Conservation (phyloP, 345 rosid species). For the Eucalyptus pauciflora region DNA sequence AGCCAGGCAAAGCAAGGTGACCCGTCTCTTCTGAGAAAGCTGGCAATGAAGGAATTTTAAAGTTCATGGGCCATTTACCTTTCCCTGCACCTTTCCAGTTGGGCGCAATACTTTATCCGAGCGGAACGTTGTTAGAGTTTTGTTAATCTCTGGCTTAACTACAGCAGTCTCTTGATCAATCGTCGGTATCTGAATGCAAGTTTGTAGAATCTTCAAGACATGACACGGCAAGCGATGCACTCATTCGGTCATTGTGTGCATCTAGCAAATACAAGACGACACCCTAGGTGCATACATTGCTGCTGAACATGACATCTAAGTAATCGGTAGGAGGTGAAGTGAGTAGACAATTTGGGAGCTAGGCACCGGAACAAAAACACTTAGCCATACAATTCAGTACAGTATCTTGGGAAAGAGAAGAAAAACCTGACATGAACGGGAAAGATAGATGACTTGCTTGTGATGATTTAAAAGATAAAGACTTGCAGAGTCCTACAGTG, state of each 20-base stretch:
- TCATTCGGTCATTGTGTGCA: background rate
- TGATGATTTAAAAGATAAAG: background rate
- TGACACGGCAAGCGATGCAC: background rate
- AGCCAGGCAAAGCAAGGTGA: background rate
- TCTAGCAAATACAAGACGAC: background rate
- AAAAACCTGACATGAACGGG: background rate
- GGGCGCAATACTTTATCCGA: conserved; percentile 68
- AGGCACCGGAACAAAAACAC: background rate
- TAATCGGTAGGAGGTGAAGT: background rate
- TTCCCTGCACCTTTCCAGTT: conserved; percentile 47
- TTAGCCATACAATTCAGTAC: background rate
- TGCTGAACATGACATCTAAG: background rate
- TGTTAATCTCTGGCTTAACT: conserved; percentile 54
- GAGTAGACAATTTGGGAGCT: background rate
- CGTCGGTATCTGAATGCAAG: conserved; percentile 41
- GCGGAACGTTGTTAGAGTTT: conserved; percentile 45
- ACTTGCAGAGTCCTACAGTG: background rate
- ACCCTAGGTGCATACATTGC: background rate
- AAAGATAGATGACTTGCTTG: background rate
- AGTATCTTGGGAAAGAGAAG: background rate
- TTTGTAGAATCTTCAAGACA: background rate
- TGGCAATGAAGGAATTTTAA: background rate
- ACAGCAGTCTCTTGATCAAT: conserved; percentile 59
- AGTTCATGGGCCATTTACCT: conserved; percentile 22
- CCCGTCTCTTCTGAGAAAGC: background rate